Evolutionary conservation across 148 eudicot genomes (phyloP).

Genomic region (Oxyria digyna): DNA sequence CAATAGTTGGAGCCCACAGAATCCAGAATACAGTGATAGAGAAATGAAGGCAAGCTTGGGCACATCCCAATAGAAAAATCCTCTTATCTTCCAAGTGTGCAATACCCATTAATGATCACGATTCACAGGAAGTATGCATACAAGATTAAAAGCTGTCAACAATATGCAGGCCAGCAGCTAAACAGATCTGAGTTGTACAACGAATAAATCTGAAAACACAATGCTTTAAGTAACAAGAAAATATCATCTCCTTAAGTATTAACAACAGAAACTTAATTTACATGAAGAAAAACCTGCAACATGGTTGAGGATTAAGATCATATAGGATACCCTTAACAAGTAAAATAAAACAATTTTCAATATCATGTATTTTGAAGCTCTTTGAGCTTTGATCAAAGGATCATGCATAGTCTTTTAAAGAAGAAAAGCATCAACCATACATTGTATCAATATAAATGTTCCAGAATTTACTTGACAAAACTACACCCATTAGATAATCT

Average conservation of each 20-base stretch:
- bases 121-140: not conserved
- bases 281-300: not conserved
- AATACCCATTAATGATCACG: not conserved
- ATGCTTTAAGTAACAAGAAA: not conserved
- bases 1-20: conserved; percentile 78
- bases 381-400: not conserved
- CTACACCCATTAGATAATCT: not conserved
- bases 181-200: not conserved
- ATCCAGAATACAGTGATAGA: conserved; percentile 73
- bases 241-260: not conserved
- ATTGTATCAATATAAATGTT: not conserved
- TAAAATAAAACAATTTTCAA: not conserved
- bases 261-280: not conserved
- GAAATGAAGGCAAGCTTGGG: conserved; percentile 73
- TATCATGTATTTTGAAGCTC: not conserved
- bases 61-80: conserved; percentile 63
- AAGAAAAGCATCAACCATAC: not conserved
- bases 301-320: not conserved
- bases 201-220: not conserved
- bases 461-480: not conserved
- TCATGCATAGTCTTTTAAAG: not conserved
- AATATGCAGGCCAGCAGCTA: not conserved
- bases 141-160: not conserved
- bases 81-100: conserved; percentile 42
- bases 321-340: not conserved